Evolutionary conservation across 352 stramenopile genomes (phyloP).

Genomic region (Hyaloperonospora arabidopsidis): DNA sequence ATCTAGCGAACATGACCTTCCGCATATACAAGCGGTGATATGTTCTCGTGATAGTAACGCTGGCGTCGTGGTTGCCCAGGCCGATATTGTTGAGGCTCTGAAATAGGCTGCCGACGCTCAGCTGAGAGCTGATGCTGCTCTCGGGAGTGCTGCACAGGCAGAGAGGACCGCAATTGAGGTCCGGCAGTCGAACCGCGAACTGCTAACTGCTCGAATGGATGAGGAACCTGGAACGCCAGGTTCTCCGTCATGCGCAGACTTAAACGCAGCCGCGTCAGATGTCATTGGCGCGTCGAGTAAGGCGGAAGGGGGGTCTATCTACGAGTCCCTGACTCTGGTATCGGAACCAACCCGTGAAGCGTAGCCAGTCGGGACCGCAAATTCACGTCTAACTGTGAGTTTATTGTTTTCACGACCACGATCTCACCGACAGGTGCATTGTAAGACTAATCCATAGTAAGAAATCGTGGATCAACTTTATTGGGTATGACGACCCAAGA

Average conservation of each 20-base stretch:
- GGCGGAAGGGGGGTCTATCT: not conserved
- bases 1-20: not conserved
- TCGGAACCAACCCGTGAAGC: no score
- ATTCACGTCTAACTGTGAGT: no score
- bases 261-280: not conserved
- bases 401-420: no score
- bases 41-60: no score
- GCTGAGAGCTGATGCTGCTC: not conserved
- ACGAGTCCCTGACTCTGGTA: no score
- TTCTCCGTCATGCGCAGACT: not conserved
- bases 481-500: no score
- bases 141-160: not conserved
- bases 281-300: not conserved
- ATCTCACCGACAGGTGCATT: no score
- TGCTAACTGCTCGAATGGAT: not conserved
- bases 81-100: not conserved
- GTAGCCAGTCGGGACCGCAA: no score
- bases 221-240: not conserved
- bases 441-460: no score
- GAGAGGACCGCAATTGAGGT: not conserved
- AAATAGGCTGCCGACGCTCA: not conserved
- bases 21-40: no score
- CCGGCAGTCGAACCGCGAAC: not conserved
- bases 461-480: no score
- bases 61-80: no score